phyloP scores from a whole-genome alignment of 768 basidiomycete genomes.

The Fistulinella prunicolor region DNA sequence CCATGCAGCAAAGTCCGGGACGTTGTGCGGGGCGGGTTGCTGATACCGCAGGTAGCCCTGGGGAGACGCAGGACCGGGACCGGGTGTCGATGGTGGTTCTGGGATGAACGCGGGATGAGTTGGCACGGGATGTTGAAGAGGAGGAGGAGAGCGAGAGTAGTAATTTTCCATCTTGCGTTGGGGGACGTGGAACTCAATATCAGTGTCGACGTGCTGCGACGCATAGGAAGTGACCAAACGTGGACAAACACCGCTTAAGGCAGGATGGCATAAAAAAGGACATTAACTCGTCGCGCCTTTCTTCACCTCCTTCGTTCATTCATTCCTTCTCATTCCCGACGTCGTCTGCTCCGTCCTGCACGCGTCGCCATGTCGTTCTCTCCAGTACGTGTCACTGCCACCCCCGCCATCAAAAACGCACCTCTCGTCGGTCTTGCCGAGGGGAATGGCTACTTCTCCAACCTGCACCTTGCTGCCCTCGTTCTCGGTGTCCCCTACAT shows the following conservation, averaged over 20 bases:
- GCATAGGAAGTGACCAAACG: slow-evolving; percentile 12
- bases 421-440: slow-evolving; percentile 79
- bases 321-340: slow-evolving; percentile 8
- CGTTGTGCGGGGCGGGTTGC: slow-evolving; percentile 36
- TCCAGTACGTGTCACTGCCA: slow-evolving; percentile 60
- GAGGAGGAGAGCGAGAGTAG: slow-evolving; percentile 63
- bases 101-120: slow-evolving; percentile 86
- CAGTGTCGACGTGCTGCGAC: not conserved
- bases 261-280: slow-evolving; percentile 18
- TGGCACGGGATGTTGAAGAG: slow-evolving; percentile 83
- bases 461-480: slow-evolving; percentile 71
- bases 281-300: not conserved
- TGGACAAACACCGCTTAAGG: slow-evolving; percentile 16
- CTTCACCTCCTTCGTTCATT: slow-evolving; percentile 17
- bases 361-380: slow-evolving; percentile 39
- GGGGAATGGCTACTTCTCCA: slow-evolving; percentile 83
- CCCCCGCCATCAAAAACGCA: slow-evolving; percentile 80
- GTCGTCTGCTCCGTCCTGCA: not conserved
- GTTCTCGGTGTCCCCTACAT: slow-evolving; percentile 82
- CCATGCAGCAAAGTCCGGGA: slow-evolving; percentile 62
- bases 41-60: slow-evolving; percentile 41
- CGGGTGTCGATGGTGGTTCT: slow-evolving; percentile 72
- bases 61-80: slow-evolving; percentile 66
- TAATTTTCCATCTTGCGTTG: slow-evolving; percentile 30
- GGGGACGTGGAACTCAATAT: not conserved